A percentile compares a stretch with the other conserved stretches of the same genome.
Conservation (phyloP, 768 basidiomycete genomes). For the Cytidiella melzeri region DNA sequence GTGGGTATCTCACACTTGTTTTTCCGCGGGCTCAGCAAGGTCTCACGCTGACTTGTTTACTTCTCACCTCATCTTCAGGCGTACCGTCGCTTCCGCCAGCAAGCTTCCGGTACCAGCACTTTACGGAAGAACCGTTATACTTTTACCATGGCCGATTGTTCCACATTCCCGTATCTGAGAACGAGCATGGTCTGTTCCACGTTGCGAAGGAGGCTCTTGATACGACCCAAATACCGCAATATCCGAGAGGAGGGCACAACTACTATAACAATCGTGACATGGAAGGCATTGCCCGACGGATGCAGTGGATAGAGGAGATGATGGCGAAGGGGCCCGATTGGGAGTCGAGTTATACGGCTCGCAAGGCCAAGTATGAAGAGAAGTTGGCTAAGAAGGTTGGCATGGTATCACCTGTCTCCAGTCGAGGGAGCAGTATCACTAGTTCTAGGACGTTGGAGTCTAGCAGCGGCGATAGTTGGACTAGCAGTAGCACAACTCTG, state of each 20-base stretch:
- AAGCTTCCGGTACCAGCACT: conserved; percentile 47
- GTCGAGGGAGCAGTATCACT: background rate
- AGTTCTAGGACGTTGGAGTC: background rate
- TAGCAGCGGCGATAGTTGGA: background rate
- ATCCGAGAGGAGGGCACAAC: conserved; percentile 55
- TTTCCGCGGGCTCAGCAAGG: background rate
- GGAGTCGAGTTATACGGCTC: conserved; percentile 17
- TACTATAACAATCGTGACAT: conserved; percentile 55
- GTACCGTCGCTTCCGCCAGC: conserved; percentile 52
- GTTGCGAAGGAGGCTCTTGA: conserved; percentile 18
- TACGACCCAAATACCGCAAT: conserved; percentile 17
- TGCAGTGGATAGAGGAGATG: conserved; percentile 37
- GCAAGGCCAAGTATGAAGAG: conserved; percentile 8
- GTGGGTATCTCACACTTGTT: too few species aligned
- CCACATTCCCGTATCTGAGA: conserved; percentile 38
- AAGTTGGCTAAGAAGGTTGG: conserved; percentile 1
- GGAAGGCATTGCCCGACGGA: conserved; percentile 37
- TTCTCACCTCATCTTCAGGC: conserved; percentile 29
- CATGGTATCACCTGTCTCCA: background rate
- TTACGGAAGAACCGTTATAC: conserved; percentile 43
- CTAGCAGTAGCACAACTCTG: background rate
- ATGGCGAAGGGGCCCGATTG: conserved; percentile 30
- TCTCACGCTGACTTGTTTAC: conserved; percentile 6
- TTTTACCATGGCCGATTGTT: conserved; percentile 42
- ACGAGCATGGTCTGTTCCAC: conserved; percentile 41